These are phyloP conservation scores for Boletus fagicola DNA, from an alignment of 768 basidiomycete species.

Conservation along the genomic window DNA sequence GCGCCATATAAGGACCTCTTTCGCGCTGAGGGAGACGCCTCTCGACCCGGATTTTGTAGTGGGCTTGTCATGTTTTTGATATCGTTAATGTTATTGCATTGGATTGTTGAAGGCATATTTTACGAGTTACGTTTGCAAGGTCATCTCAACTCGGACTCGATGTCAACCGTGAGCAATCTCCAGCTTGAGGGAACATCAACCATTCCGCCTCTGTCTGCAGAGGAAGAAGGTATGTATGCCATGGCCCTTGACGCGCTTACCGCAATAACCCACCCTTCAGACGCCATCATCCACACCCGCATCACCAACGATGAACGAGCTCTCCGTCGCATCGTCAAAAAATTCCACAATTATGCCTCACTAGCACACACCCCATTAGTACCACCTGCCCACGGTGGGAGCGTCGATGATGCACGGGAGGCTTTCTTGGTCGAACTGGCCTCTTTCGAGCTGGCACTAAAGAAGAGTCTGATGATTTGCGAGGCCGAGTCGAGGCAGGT, in stretches of 20 bases:
- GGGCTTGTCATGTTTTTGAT: background rate
- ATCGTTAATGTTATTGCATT: background rate
- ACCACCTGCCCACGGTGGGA: constrained; percentile 27
- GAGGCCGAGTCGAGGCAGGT: constrained; percentile 85
- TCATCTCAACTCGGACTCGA: background rate
- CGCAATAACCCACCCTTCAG: constrained; percentile 37
- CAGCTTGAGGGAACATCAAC: constrained; percentile 12
- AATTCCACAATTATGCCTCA: constrained; percentile 71
- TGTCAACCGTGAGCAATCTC: constrained; percentile 7
- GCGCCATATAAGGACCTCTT: background rate
- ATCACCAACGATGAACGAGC: constrained; percentile 82
- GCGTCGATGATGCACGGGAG: constrained; percentile 70
- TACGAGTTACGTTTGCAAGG: background rate
- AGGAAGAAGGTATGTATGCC: constrained; percentile 56
- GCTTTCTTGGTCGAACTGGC: constrained; percentile 76
- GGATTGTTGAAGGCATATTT: background rate
- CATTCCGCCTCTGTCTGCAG: constrained; percentile 50
- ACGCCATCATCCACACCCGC: constrained; percentile 75
- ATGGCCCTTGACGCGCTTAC: constrained; percentile 10
- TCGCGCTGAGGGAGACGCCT: background rate
- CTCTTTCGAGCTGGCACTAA: constrained; percentile 69
- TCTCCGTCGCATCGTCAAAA: constrained; percentile 74
- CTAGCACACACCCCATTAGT: constrained; percentile 50
- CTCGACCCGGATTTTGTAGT: background rate
- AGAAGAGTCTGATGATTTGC: constrained; percentile 80